Evolutionary conservation across 192 early-diverging fungal genomes (phyloP), one percentile per base, ranked within the genome.

Genomic region (Podila minutissima): DNA sequence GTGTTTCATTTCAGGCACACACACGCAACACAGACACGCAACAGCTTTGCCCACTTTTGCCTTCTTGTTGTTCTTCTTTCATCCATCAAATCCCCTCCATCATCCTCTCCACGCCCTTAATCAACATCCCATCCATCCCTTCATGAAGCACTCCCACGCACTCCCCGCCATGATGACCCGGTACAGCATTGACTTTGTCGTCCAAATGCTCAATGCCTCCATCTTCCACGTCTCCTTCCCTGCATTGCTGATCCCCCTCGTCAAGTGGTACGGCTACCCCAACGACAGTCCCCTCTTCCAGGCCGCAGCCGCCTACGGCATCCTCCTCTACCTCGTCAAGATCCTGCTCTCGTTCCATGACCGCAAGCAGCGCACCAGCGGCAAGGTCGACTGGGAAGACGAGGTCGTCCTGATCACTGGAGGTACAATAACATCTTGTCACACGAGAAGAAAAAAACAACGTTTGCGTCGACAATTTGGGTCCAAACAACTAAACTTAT

Each of bases 351-450:
- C 15, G 51, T 46, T 69, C 9, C 77, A 81, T 51, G 71, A 69
- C 12, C 71, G 71, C 26, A 68, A 64, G 19, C 77, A 81, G 12
- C 64, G 72, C 20, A 71, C 41, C 7, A 67, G 61, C 33, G 59
- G 31, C 22, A 72, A 66, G 35, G 26, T 86, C 28, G 77, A 89
- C 63, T 92, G 91, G 91, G 72, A 82, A 22, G 73, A 88, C 11
- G 89, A 91, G 67, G 73, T 89, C 59, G 91, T 92, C 11, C 62
- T 92, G 66, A 83, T 92, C n/a, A 91, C 89, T 60, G 91, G 91
- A 68, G 90, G 90, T 88, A 64, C 24, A 59, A 35, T 33, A 51
- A 12, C 13, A 28, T n/a, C n/a, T 63, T 67, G 22, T 48, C 32
- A 6, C 19, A 29, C 72, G 79, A 26, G 53, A 55, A 22, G 49